Evolutionary conservation across 129 eudicot species (phyloP).

Genomic region (Ambrosia trifida): DNA sequence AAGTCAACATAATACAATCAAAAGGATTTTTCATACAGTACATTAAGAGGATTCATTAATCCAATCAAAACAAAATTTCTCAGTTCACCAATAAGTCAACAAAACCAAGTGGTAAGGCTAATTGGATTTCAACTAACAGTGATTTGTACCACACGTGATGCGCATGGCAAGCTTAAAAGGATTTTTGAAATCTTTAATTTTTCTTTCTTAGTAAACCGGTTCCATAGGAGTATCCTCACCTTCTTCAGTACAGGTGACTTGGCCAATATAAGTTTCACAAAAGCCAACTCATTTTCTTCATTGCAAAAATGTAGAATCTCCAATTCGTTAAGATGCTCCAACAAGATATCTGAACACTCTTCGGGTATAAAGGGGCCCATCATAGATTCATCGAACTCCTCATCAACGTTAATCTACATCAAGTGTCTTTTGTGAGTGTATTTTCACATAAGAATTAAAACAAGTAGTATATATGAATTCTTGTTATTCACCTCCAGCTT

Average conservation of each 20-base stretch:
- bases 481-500: background rate
- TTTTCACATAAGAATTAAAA: background rate
- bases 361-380: background rate
- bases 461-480: background rate
- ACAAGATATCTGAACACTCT: background rate
- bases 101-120: too few species aligned
- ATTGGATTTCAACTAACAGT: too few species aligned
- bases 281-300: background rate
- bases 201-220: too few species aligned
- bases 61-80: too few species aligned
- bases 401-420: background rate
- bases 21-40: too few species aligned
- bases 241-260: background rate
- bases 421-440: background rate
- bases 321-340: conserved; percentile 3
- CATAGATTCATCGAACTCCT: background rate
- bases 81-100: too few species aligned
- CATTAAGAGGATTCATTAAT: too few species aligned
- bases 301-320: background rate
- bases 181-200: too few species aligned
- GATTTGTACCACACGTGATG: too few species aligned
- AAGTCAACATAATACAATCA: too few species aligned
- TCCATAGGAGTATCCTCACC: background rate
- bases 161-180: too few species aligned
- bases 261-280: conserved; percentile 5